Base-by-base conservation (phyloP, 2,329 filamentous ascomycete genomes). In the Xylariaceae sp. region DNA sequence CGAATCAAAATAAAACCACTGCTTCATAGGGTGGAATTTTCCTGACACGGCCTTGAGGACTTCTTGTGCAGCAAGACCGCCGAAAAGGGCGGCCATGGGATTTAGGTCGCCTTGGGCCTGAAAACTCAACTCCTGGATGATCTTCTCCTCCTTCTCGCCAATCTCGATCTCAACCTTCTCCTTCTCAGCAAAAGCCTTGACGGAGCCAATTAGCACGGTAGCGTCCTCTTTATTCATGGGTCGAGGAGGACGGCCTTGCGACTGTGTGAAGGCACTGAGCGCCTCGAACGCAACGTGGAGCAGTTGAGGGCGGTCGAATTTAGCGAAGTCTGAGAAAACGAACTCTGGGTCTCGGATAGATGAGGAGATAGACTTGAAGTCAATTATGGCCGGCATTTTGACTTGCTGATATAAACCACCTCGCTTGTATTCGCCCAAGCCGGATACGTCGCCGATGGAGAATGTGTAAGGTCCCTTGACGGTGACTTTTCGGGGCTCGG, bases 391-490 rank as follows among this genome's bases (percentile, higher is more conserved):
- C 44, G 94, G 94, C 92, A 96, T 96, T 80, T 97, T 99, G 70
- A 97, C 94, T 70, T 99, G 94, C 36, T 89, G 86, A 69, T 88
- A 99, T 52, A 96, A 81, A 53, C 94, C 94, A 42, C 92, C 92
- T 45, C 87, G 82, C 74, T 89, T 76, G 74, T 99, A 99, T 62
- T 88, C 79, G 33, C 94, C 94, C 33, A 96, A 78, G 6, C 83
- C 86, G 19, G 88, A 89, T 10, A 97, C 90, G 67, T 96, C 90
- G 39, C 92, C 94, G 60, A 99, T 96, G 12, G 90, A 94, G 72
- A 99, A 99, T 9, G 91, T 96, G 69, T 97, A 99, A 3, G 94
- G 94, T 1, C 89, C 94, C 74, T 95, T 96, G 44, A 96, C 90
- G 4, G 87, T 89, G 54, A 99, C 82, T 74, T 96, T 96, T 59